Evolutionary conservation across 805 yeast genomes (phyloP), one percentile per base, ranked within the genome.

Genomic region (Blastobotrys chiropterorum): DNA sequence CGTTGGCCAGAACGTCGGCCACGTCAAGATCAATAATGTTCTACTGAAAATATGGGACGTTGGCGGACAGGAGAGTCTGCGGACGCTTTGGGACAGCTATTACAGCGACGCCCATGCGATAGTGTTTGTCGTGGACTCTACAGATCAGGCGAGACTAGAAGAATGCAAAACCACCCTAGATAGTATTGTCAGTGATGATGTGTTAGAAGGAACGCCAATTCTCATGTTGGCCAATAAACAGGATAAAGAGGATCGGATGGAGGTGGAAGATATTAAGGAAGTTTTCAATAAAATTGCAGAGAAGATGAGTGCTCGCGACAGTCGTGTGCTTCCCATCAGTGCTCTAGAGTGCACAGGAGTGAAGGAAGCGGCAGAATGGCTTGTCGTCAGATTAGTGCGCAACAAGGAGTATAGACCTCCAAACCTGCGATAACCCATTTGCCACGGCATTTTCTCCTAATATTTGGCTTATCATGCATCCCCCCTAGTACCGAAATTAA

Each of bases 141-240:
- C 95, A 0, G 98, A 90, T 66, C 77, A 84, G 22, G 83, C 79
- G 34, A 75, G 97, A 52, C 78, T 92, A 49, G 83, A 86, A 56
- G 97, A 90, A 67, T 90, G 96, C 69, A 77, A 81, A 58, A 80
- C 79, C 20, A 82, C 84, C 1, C 72, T 90, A 50, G 70, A 66
- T 48, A 51, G 70, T 1, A 67, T 80, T 16, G 82, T 89, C 64
- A 72, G 76, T 47, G 77, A 77, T 64, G 86, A 83, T 53, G 73
- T 74, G 16, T 72, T 78, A 13, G 87, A 83, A 51, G 90, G 95
- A 30, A 84, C 90, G 15, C 99, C 98, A 1, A 81, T 92, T 7
- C 73, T 92, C 52, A 92, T 92, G 97, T 74, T 92, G 62, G 98
- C 97, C 5, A 92, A 94, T 67, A 94, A 94, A 66, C 97, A 90